Base-by-base conservation (phyloP, 768 basidiomycete genomes). In the Phaffia australis region DNA sequence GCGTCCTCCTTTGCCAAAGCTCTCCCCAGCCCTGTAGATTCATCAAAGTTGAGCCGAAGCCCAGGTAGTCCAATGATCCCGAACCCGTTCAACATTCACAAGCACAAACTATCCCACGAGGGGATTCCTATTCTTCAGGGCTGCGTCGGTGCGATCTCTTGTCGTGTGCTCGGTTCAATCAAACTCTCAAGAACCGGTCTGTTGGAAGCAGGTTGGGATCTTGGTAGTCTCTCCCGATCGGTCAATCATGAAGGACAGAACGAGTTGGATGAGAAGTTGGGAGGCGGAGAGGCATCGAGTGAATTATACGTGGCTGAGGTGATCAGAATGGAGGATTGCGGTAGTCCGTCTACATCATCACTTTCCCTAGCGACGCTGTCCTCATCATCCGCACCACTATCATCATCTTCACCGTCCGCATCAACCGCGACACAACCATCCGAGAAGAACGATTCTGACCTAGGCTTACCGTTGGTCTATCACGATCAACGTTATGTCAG, bases 271-370 rank as follows among this genome's bases (percentile, higher is more conserved):
- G 27, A 27, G 50, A 54, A 42, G 19, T 42, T 23, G 49, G 58
- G 47, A 21, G 66, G 68, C 29, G 55, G 60, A 56, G 50, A 79
- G 74, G 71, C 87, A 85, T 49, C 86, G 42, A 72, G 71, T 60
- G 73, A 90, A 78, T 76, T 93, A 51, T 91, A 89, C 76, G 83
- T 93, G 69, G 89, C 88, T 18, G 78, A 81, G n/a, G 89, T 93
- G 15, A 76, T 83, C 35, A 77, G 83, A 30, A 85, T 91, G 52
- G 79, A 81, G 69, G 62, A 69, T 29, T 63, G 35, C n/a, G 8
- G n/a, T 21, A 48, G 42, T 16, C n/a, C 48, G 3, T 27, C 46
- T 46, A 15, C 59, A 18, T 46, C 50, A 5, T 19, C 48, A 19
- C 32, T 27, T 25, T 25, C 57, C 30, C 21, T 2, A 42, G 49